Base-by-base conservation (phyloP, 2,329 filamentous ascomycete genomes). In the Colletotrichum endophyticum region DNA sequence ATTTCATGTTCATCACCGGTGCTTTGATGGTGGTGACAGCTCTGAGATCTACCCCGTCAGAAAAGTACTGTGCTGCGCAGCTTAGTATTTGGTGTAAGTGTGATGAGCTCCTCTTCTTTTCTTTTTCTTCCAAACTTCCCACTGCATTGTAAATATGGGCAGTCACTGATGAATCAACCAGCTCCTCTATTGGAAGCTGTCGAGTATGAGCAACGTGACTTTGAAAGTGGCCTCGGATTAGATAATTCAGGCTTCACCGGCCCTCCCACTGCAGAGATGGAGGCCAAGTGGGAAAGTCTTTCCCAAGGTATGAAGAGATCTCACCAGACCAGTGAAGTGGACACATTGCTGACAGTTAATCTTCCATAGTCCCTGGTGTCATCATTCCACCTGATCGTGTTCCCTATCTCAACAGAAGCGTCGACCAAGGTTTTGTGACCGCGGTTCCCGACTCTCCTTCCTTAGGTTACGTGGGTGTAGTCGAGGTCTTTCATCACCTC, bases 51-150 rank as follows among this genome's bases (percentile, higher is more conserved):
- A 12, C 19, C 11, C 69, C 69, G 11, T 71, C 69, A 64, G 69
- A 71, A 6, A 64, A 6, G 25, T 53, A 64, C 11, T 71, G 69
- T 27, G 69, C 69, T 36, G 16, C 59, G 16, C 36, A 66, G 28
- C 69, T 71, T 3, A 64, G 69, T n/a, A 11, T 71, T 8, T 71
- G 69, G 69, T 71, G 69, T 71, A 71, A 49, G 64, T 67, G 19
- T 15, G 15, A 53, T n/a, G n/a, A 49, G 44, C 19, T 22, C 19
- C 5, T 49, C 11, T 49, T 49, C n/a, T 49, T 49, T 11, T 53
- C 15, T 44, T 25, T 25, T n/a, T 12, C 7, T 64, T n/a, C n/a
- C 64, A 22, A 12, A 53, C 16, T 22, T 32, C 3, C 12, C 27
- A 19, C 19, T 30, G 36, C 13, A 27, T 49, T 53, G 39, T 19